These are phyloP conservation scores for Globisporangium mamillatum DNA, from an alignment of 352 stramenopile genomes.

Conservation along the genomic window DNA sequence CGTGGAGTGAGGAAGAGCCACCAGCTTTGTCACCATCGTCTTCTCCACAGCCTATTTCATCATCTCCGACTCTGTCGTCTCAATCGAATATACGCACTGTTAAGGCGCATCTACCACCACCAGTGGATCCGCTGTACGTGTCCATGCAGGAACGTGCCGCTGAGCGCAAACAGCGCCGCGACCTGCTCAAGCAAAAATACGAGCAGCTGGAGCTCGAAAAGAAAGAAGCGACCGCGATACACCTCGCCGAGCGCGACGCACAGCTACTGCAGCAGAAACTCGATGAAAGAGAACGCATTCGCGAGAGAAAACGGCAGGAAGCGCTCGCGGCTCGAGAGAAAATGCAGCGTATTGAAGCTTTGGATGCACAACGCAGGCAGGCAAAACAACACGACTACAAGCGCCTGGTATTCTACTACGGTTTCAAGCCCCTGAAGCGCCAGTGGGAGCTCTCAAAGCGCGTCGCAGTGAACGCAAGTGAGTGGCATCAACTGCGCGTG, in stretches of 20 bases:
- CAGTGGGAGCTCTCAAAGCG: constrained; percentile 27
- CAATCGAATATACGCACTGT: no score
- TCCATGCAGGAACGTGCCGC: constrained; percentile 53
- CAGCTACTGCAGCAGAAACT: constrained; percentile 34
- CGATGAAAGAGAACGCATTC: constrained; percentile 36
- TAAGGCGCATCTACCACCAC: background rate
- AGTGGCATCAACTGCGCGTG: constrained; percentile 45
- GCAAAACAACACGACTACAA: constrained; percentile 31
- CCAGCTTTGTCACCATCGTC: background rate
- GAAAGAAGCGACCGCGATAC: constrained; percentile 29
- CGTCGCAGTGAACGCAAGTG: constrained; percentile 27
- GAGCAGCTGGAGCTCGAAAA: constrained; percentile 51
- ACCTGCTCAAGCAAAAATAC: constrained; percentile 51
- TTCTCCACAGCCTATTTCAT: background rate
- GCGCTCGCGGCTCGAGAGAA: constrained; percentile 29
- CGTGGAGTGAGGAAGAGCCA: background rate
- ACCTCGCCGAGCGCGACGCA: constrained; percentile 42
- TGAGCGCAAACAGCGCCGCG: constrained; percentile 55
- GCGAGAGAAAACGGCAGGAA: constrained; percentile 40
- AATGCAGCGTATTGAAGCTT: constrained; percentile 26
- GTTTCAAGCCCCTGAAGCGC: constrained; percentile 38
- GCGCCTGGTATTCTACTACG: constrained; percentile 52
- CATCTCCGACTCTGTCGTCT: background rate
- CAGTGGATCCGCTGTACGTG: constrained; percentile 41
- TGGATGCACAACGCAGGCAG: constrained; percentile 25